These are phyloP conservation scores for Arbutus unedo DNA, from an alignment of 148 eudicot species.

Conservation along the genomic window DNA sequence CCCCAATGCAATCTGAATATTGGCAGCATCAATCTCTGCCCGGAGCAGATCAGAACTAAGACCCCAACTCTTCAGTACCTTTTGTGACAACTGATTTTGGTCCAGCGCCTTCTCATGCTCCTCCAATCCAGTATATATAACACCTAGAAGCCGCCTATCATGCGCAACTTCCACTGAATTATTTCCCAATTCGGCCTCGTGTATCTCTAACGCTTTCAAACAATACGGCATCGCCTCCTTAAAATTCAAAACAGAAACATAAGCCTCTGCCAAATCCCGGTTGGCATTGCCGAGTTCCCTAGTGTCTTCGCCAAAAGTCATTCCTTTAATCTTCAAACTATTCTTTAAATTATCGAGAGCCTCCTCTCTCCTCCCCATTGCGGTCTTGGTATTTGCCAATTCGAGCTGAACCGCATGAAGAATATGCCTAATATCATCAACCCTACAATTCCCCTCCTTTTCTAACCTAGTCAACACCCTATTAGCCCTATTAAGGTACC, in stretches of 20 bases:
- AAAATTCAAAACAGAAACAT: conserved; percentile 63
- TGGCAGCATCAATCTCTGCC: conserved; percentile 86
- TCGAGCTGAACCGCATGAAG: conserved; percentile 84
- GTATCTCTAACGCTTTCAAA: conserved; percentile 76
- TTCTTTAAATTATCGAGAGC: conserved; percentile 59
- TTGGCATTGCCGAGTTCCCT: conserved; percentile 75
- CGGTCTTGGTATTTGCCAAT: conserved; percentile 71
- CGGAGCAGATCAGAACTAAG: conserved; percentile 61
- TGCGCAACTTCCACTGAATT: conserved; percentile 91
- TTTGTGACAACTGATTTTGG: conserved; percentile 70
- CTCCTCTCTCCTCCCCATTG: conserved; percentile 91
- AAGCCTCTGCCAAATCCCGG: conserved; percentile 83
- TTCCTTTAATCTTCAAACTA: conserved; percentile 67
- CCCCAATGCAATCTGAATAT: conserved; percentile 84
- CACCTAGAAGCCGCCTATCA: conserved; percentile 79
- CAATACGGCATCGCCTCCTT: conserved; percentile 73
- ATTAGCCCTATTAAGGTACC: conserved; percentile 79
- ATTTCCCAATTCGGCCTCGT: conserved; percentile 50
- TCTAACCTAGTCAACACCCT: conserved; percentile 52
- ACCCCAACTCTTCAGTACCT: conserved; percentile 81
- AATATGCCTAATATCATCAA: conserved; percentile 53
- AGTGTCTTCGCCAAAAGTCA: conserved; percentile 61
- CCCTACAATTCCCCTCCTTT: conserved; percentile 35
- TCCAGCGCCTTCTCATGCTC: conserved; percentile 82
- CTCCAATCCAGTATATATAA: conserved; percentile 84